These are phyloP conservation scores for Pterocarpus macrocarpus DNA, from an alignment of 306 rosid species.

Conservation along the genomic window DNA sequence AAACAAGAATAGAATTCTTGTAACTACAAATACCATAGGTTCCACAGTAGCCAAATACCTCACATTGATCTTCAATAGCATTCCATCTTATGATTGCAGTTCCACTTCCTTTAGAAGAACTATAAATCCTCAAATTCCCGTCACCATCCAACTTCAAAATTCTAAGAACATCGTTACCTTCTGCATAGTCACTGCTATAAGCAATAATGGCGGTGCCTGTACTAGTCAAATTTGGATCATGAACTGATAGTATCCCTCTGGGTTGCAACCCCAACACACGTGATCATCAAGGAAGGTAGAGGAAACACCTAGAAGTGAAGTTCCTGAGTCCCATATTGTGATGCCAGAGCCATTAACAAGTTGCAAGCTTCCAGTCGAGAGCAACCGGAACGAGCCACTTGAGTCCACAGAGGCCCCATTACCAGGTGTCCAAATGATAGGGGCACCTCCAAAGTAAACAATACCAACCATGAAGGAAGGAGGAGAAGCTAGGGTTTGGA, in stretches of 20 bases:
- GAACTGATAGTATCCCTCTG: constrained; percentile 54
- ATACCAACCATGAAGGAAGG: constrained; percentile 58
- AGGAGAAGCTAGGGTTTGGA: constrained; percentile 51
- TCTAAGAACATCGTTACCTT: constrained; percentile 50
- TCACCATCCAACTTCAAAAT: constrained; percentile 49
- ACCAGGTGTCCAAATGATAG: constrained; percentile 63
- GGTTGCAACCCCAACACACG: constrained; percentile 51
- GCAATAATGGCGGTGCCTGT: constrained; percentile 41
- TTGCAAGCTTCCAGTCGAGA: constrained; percentile 51
- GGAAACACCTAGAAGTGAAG: constrained; percentile 58
- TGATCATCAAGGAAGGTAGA: constrained; percentile 54
- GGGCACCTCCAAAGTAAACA: constrained; percentile 53
- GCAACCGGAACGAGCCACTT: constrained; percentile 53
- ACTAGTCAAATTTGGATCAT: constrained; percentile 49
- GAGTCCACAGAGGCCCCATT: constrained; percentile 49
- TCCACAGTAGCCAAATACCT: constrained; percentile 70
- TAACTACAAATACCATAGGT: constrained; percentile 63
- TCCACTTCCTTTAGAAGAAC: constrained; percentile 56
- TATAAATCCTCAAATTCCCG: constrained; percentile 53
- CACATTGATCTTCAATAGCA: constrained; percentile 62
- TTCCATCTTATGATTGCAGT: constrained; percentile 49
- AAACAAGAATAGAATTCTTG: constrained; percentile 51
- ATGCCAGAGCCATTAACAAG: constrained; percentile 57
- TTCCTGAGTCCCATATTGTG: constrained; percentile 57
- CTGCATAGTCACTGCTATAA: constrained; percentile 62